A percentile compares a stretch with the other conserved stretches of the same genome.
Evolutionary conservation across 441 rosid genomes (phyloP).

Genomic region (Croton setiger): DNA sequence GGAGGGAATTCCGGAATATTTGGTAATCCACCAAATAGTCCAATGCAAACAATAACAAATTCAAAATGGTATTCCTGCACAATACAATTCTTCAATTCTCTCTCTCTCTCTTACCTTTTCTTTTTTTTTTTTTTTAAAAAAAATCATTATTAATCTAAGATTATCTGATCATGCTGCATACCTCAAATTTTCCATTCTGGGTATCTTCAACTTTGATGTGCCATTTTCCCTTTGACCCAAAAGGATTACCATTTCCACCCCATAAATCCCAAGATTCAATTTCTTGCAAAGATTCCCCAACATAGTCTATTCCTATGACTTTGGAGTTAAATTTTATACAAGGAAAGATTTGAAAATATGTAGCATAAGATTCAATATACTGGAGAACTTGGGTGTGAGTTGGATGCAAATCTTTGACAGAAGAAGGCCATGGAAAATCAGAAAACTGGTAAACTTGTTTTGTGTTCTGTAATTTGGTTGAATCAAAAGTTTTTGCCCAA

Average conservation of each 20-base stretch:
- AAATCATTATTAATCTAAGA: neutral
- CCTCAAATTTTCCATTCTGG: neutral
- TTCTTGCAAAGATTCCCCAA: slow-evolving; percentile 13
- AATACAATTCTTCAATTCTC: neutral
- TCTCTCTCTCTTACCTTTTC: too few species aligned
- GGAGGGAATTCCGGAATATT: slow-evolving; percentile 45
- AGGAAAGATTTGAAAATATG: slow-evolving; percentile 24
- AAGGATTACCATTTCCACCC: slow-evolving; percentile 31
- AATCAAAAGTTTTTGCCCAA: slow-evolving; percentile 30
- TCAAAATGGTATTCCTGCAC: slow-evolving; percentile 18
- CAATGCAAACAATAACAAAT: slow-evolving; percentile 23
- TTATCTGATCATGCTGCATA: neutral
- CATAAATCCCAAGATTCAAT: slow-evolving; percentile 28
- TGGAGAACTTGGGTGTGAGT: slow-evolving; percentile 18
- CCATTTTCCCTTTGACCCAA: slow-evolving; percentile 28
- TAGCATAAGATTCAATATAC: slow-evolving; percentile 34
- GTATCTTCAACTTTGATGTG: slow-evolving; percentile 19
- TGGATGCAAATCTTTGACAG: slow-evolving; percentile 25
- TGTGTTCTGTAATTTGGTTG: slow-evolving; percentile 36
- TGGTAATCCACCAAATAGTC: slow-evolving; percentile 21
- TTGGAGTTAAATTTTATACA: slow-evolving; percentile 29
- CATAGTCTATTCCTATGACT: slow-evolving; percentile 27
- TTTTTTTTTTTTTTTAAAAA: too few species aligned
- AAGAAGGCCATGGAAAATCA: slow-evolving; percentile 44
- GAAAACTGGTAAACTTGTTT: slow-evolving; percentile 28